These are phyloP conservation scores for Solanum hybrid DNA, from an alignment of 305 asterid species.

Conservation along the genomic window DNA sequence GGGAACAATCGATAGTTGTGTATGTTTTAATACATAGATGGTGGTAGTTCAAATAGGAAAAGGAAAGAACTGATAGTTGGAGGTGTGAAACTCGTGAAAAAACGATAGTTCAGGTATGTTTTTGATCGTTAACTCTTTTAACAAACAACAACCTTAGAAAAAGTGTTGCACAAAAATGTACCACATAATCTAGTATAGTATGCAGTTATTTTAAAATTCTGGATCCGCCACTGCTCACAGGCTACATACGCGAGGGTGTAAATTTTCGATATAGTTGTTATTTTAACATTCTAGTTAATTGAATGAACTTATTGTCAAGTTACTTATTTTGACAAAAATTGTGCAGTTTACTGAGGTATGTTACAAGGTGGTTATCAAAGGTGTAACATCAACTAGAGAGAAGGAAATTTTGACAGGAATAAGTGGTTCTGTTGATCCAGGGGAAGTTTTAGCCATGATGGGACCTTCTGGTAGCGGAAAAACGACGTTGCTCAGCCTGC, in stretches of 20 bases:
- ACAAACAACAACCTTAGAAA: neutral
- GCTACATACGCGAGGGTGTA: neutral
- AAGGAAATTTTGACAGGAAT: constrained; percentile 72
- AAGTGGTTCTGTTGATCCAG: constrained; percentile 73
- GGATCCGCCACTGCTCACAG: neutral
- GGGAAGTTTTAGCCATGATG: constrained; percentile 92
- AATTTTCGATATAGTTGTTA: neutral
- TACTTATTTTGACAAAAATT: neutral
- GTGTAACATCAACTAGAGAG: constrained; percentile 69
- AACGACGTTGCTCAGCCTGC: constrained; percentile 70
- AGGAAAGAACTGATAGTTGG: neutral
- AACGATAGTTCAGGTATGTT: neutral
- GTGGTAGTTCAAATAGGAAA: neutral
- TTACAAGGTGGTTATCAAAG: constrained; percentile 69
- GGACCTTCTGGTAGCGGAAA: constrained; percentile 99
- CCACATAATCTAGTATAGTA: neutral
- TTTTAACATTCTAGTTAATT: neutral
- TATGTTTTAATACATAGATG: neutral
- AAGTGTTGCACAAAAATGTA: neutral
- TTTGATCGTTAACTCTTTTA: neutral
- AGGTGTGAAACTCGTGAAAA: neutral
- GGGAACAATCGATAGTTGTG: neutral
- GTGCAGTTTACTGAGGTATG: constrained; percentile 81
- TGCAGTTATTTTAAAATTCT: neutral
- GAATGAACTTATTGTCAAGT: neutral